phyloP scores from a whole-genome alignment of 2,329 filamentous ascomycete species.

The Fusarium gaditjirri region DNA sequence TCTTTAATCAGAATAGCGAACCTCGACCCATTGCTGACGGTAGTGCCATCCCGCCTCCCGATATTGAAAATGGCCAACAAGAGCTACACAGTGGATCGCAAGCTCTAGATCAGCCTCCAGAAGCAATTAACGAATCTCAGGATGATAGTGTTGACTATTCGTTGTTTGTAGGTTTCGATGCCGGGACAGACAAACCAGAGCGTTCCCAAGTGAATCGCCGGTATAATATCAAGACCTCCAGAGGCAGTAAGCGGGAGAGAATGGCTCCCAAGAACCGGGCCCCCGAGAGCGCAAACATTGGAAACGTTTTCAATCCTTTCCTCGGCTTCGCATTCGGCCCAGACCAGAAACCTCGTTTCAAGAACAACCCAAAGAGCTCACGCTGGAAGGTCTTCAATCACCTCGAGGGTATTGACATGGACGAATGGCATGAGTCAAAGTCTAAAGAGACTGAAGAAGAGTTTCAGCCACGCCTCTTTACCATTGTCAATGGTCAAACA shows the following conservation, averaged over 20 bases:
- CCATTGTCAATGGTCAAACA: neutral
- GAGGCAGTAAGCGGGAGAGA: neutral
- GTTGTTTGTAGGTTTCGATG: too few species aligned
- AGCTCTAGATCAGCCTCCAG: neutral
- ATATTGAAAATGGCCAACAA: neutral
- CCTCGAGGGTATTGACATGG: conserved; percentile 34
- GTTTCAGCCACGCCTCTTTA: conserved; percentile 19
- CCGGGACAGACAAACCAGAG: too few species aligned
- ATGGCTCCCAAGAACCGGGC: neutral
- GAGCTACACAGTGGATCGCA: neutral
- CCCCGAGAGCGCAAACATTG: neutral
- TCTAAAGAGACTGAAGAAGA: neutral
- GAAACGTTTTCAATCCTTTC: conserved; percentile 34
- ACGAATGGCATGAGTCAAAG: conserved; percentile 24
- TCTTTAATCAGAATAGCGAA: too few species aligned
- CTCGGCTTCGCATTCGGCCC: conserved; percentile 12
- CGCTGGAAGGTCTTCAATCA: conserved; percentile 36
- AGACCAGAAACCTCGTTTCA: neutral
- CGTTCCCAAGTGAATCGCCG: neutral
- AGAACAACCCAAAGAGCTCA: conserved; percentile 4
- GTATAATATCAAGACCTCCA: neutral
- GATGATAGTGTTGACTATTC: neutral
- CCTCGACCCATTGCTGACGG: too few species aligned
- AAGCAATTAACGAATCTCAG: neutral
- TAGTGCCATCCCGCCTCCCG: neutral